Evolutionary conservation across 1,284 basidiomycete species (phyloP), one percentile per base, ranked within the genome.

Genomic region (Pisolithus thermaeus): DNA sequence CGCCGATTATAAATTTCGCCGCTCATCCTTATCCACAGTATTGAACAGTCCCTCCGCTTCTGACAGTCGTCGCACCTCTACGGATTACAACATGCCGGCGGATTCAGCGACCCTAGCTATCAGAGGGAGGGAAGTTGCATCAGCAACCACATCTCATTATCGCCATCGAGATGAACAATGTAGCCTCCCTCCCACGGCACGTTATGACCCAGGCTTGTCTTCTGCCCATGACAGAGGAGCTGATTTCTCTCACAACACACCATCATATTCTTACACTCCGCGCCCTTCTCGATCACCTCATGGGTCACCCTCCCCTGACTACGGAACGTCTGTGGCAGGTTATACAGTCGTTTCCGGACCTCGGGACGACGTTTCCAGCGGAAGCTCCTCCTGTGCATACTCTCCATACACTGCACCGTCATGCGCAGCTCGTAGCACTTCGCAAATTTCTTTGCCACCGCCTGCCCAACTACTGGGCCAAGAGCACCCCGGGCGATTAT

Each of bases 401-500:
- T 51, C 46, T 42, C 47, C 58, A 0, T 56, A 48, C 2, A 37
- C 51, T 8, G 32, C 50, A 18, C 35, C 51, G 20, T 28, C 42
- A 3, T 58, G 51, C 23, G 11, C 53, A 3, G 44, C 56, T 41
- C 58, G 43, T 35, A 50, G 42, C 36, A 52, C 52, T 27, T 12
- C 60, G 14, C 67, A 60, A 8, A 55, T 67, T n/a, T 69, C 62
- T 32, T 58, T 67, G 27, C 65, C 68, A 7, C 66, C 68, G 6
- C 62, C 65, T 25, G 64, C 64, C 22, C 56, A 70, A 38, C 49
- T 67, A 14, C 56, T 70, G 43, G 64, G 55, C 9, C 42, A 64
- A 30, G 67, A 66, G 27, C 61, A 52, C 1, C 61, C 69, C 3
- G 43, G 64, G 25, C 67, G 66, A 41, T 64, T 68, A 16, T 64